Evolutionary conservation across 306 rosid genomes (phyloP).

Genomic region (Castanopsis chinensis): DNA sequence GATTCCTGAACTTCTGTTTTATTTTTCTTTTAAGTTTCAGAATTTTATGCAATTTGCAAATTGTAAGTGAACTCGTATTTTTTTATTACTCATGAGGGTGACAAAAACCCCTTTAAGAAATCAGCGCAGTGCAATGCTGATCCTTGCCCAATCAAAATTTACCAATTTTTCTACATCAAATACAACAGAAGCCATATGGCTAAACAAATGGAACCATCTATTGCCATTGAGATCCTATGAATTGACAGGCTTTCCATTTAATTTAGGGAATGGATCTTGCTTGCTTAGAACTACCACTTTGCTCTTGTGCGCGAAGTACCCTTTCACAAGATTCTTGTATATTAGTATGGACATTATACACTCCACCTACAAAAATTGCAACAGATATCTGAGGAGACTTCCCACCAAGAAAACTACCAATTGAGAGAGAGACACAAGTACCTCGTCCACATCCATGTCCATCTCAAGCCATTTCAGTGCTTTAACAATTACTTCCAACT

Average conservation of each 20-base stretch:
- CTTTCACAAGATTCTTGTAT: conserved; percentile 77
- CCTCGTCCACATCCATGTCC: conserved; percentile 96
- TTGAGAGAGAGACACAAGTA: conserved; percentile 20
- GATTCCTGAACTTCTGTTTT: no score
- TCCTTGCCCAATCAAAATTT: neutral
- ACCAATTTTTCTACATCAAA: neutral
- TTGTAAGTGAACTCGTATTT: neutral
- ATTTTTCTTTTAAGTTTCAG: no score
- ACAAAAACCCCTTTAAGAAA: neutral
- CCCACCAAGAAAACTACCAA: neutral
- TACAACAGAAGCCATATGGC: neutral
- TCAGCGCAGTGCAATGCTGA: neutral
- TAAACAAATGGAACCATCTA: neutral
- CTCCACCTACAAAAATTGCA: conserved; percentile 74
- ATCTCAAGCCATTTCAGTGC: conserved; percentile 93
- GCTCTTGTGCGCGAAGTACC: conserved; percentile 97
- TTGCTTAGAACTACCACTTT: conserved; percentile 93
- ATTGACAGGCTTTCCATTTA: conserved; percentile 81
- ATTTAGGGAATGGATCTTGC: conserved; percentile 91
- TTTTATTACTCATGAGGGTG: neutral
- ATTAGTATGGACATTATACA: conserved; percentile 91
- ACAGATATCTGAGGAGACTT: neutral
- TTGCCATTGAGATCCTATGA: conserved; percentile 30
- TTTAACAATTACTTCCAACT: conserved; percentile 85
- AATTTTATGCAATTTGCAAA: neutral